phyloP scores from a whole-genome alignment of 2,329 filamentous ascomycete genomes.

The Cladosporium sp. region DNA sequence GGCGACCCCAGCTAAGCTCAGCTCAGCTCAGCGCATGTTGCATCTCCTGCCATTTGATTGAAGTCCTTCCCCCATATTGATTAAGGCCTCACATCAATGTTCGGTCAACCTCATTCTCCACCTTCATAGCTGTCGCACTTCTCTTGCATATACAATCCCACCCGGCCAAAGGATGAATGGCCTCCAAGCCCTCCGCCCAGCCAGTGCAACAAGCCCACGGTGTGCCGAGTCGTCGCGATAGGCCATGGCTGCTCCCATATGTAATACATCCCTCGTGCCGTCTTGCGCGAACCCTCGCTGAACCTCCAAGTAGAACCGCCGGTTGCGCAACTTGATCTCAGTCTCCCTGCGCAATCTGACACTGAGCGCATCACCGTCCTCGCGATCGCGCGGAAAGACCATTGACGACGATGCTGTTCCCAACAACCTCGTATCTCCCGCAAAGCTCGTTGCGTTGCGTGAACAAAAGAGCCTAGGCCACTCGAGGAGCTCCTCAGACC shows the following conservation, averaged over 20 bases:
- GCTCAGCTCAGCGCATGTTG: not conserved
- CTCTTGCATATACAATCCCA: not conserved
- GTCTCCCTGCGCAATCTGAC: slow-evolving; percentile 83
- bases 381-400: slow-evolving; percentile 52
- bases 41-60: slow-evolving; percentile 11
- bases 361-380: slow-evolving; percentile 52
- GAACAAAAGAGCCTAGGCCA: slow-evolving; percentile 49
- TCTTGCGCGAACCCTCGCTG: not conserved
- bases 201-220: slow-evolving; percentile 4
- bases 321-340: slow-evolving; percentile 79
- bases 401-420: slow-evolving; percentile 74
- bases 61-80: not conserved
- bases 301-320: slow-evolving; percentile 62
- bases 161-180: slow-evolving; percentile 18
- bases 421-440: slow-evolving; percentile 60
- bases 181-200: slow-evolving; percentile 13
- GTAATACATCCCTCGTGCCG: slow-evolving; percentile 30
- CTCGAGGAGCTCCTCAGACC: slow-evolving; percentile 56
- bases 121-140: not conserved
- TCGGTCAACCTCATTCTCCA: not conserved
- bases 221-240: slow-evolving; percentile 36
- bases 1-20: not conserved
- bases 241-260: slow-evolving; percentile 50
- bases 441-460: slow-evolving; percentile 57
- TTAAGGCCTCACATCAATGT: not conserved